Percentiles rank a stretch among this genome's conserved stretches.
phyloP scores from a whole-genome alignment of 176 grass and related monocot genomes.

The Musa acuminata region DNA sequence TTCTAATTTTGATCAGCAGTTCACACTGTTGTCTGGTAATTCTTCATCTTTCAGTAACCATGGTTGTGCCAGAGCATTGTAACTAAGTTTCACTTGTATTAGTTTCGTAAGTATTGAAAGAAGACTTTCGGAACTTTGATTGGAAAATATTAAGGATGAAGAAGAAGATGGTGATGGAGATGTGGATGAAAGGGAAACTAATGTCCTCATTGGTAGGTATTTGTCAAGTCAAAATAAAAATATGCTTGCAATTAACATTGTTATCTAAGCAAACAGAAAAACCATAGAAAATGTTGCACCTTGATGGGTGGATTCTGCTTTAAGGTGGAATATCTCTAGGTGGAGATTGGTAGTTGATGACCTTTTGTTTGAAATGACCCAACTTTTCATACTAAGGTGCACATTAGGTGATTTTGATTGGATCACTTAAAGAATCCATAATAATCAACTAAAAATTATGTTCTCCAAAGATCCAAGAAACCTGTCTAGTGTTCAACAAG shows the following conservation, averaged over 20 bases:
- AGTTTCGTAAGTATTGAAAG: neutral
- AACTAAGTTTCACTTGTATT: neutral
- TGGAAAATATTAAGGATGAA: neutral
- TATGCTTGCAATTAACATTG: neutral
- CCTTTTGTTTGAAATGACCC: neutral
- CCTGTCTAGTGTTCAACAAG: too few species aligned
- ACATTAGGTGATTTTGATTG: neutral
- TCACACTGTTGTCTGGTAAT: too few species aligned
- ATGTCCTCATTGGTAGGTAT: neutral
- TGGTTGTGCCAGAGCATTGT: too few species aligned
- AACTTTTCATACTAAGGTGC: neutral
- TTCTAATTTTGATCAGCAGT: too few species aligned
- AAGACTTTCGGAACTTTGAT: neutral
- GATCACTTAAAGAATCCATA: neutral
- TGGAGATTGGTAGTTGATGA: neutral
- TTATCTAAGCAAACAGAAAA: neutral
- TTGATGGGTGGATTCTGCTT: neutral
- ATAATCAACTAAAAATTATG: neutral
- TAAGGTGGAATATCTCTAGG: neutral
- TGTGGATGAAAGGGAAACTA: neutral
- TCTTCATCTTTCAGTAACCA: too few species aligned
- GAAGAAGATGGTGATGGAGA: neutral
- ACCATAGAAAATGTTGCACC: too few species aligned
- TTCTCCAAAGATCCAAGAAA: too few species aligned
- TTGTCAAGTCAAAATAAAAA: constrained; percentile 1